Conservation (phyloP, 2,329 filamentous ascomycete genomes). For the Thelonectria olida region DNA sequence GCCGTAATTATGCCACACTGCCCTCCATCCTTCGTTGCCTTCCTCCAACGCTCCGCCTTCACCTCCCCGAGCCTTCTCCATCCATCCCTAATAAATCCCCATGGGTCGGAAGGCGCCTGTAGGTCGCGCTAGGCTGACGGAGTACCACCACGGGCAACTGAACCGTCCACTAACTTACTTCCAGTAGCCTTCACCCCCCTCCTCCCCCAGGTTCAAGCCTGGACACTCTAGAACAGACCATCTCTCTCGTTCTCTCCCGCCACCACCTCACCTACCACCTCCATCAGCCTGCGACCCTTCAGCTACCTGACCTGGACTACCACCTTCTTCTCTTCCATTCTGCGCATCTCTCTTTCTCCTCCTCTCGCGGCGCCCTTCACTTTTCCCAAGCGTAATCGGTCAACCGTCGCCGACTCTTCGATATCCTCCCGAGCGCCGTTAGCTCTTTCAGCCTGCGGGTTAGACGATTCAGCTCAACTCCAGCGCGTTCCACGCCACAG, state of each 20-base stretch:
- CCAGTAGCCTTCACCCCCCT: conserved; percentile 16
- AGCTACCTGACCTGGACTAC: conserved; percentile 8
- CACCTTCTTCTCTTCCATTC: conserved; percentile 1
- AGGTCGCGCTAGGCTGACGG: conserved; percentile 12
- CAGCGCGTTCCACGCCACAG: conserved; percentile 39
- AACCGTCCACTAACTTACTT: conserved; percentile 14
- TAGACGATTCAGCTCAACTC: conserved; percentile 31
- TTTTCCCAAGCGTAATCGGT: conserved; percentile 3
- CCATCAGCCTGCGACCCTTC: conserved; percentile 18
- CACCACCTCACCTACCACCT: conserved; percentile 15
- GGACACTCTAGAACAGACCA: conserved; percentile 17
- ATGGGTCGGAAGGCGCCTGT: conserved; percentile 9
- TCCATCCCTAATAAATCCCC: not conserved
- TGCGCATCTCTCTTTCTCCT: conserved; percentile 11
- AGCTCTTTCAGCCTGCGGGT: conserved; percentile 19
- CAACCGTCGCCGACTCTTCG: not conserved
- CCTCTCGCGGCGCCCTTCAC: conserved; percentile 1
- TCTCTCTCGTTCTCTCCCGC: conserved; percentile 9
- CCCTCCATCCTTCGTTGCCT: not conserved
- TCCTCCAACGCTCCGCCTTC: conserved; percentile 2
- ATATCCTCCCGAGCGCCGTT: conserved; percentile 1
- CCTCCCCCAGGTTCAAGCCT: conserved; percentile 26
- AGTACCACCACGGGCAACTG: conserved; percentile 16
- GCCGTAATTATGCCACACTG: not conserved
- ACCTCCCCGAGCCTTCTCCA: not conserved